These are phyloP conservation scores for Gracilaria caudata DNA, from an alignment of 23 red algal genomes.

Conservation along the genomic window DNA sequence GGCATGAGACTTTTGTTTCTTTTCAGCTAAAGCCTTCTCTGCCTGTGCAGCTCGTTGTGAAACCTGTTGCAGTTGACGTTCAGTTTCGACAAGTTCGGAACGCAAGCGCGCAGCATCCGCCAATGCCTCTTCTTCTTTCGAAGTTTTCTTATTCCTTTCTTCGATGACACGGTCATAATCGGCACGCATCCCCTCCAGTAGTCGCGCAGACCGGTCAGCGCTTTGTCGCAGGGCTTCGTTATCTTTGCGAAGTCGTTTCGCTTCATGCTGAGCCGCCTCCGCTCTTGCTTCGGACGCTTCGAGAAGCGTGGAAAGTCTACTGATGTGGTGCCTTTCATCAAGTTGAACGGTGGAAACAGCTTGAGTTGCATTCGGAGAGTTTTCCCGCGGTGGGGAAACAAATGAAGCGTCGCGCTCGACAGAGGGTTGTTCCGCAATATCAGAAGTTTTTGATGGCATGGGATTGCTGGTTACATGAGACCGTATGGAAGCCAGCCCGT, in stretches of 20 bases:
- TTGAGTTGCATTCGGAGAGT: conserved; percentile 7
- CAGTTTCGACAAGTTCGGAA: conserved; percentile 25
- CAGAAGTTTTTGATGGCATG: conserved; percentile 21
- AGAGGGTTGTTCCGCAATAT: neutral
- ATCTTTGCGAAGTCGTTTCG: conserved; percentile 37
- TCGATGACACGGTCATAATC: conserved; percentile 46
- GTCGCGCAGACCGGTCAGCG: conserved; percentile 15
- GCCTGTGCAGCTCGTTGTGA: conserved; percentile 31
- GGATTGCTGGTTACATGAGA: conserved; percentile 22
- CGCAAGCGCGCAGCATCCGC: conserved; percentile 54
- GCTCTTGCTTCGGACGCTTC: conserved; percentile 41
- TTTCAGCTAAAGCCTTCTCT: conserved; percentile 29
- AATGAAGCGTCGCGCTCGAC: conserved; percentile 33
- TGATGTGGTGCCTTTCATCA: conserved; percentile 35
- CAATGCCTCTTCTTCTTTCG: conserved; percentile 21
- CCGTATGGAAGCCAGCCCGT: conserved; percentile 41
- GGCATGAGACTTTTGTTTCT: conserved; percentile 28
- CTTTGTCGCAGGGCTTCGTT: conserved; percentile 26
- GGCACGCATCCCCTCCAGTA: conserved; percentile 34
- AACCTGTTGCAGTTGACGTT: conserved; percentile 24
- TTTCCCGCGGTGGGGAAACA: conserved; percentile 20
- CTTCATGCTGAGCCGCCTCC: conserved; percentile 39
- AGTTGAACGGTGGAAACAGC: neutral
- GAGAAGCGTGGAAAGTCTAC: conserved; percentile 28
- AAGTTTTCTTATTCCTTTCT: conserved; percentile 16